phyloP scores from a whole-genome alignment of 495 filamentous ascomycete genomes.

The Hypomontagnella monticulosa region DNA sequence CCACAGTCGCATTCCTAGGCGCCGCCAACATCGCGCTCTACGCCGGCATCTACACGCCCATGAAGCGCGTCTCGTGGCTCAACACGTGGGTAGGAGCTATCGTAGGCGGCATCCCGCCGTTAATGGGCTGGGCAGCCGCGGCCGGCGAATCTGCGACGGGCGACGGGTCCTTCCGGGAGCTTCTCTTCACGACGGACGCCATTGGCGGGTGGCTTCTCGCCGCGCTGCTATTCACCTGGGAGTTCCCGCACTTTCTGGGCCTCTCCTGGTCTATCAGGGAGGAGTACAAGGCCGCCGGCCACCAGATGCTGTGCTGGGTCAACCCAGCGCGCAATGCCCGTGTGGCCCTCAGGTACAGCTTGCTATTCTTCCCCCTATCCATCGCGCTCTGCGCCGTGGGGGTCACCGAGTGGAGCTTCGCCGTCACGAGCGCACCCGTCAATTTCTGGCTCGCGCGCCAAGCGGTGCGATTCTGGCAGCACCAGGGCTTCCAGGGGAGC shows the following conservation, averaged over 20 bases:
- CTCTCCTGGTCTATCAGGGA: slow-evolving; percentile 86
- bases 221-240: slow-evolving; percentile 89
- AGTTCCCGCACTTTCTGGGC: slow-evolving; percentile 97
- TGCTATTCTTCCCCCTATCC: slow-evolving; percentile 89
- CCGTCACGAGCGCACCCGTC: slow-evolving; percentile 79
- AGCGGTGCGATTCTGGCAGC: slow-evolving; percentile 82
- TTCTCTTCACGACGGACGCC: slow-evolving; percentile 68
- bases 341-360: slow-evolving; percentile 86
- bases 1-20: slow-evolving; percentile 87
- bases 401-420: slow-evolving; percentile 88
- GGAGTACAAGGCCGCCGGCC: slow-evolving; percentile 88
- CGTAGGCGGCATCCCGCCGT: slow-evolving; percentile 90
- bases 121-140: slow-evolving; percentile 98
- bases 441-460: slow-evolving; percentile 89
- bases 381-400: slow-evolving; percentile 79
- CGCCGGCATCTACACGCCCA: slow-evolving; percentile 88
- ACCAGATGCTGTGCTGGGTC: slow-evolving; percentile 90
- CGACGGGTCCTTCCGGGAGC: slow-evolving; percentile 75
- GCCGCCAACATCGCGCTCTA: slow-evolving; percentile 88
- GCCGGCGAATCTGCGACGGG: slow-evolving; percentile 86
- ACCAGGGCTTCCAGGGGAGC: slow-evolving; percentile 79
- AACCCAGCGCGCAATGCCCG: slow-evolving; percentile 85
- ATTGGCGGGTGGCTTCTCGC: slow-evolving; percentile 91
- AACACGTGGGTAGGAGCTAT: slow-evolving; percentile 97
- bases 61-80: slow-evolving; percentile 85